Conservation (phyloP, 129 eudicot genomes). For the Lonicera japonica region DNA sequence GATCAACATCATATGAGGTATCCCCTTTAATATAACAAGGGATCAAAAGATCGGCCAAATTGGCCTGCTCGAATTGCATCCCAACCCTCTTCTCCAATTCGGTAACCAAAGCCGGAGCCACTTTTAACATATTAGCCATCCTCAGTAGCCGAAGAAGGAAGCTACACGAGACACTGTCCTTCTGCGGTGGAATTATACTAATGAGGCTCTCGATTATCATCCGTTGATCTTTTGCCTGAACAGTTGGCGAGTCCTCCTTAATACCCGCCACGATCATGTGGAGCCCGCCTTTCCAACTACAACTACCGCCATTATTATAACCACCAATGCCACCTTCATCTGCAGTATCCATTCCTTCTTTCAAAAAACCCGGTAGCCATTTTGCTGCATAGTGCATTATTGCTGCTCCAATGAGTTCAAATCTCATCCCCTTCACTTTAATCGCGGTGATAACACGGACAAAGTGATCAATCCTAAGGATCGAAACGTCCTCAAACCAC, state of each 20-base stretch:
- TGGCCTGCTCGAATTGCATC: slow-evolving; percentile 90
- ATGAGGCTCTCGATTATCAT: slow-evolving; percentile 79
- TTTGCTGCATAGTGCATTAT: slow-evolving; percentile 66
- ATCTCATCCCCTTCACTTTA: slow-evolving; percentile 80
- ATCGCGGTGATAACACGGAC: slow-evolving; percentile 84
- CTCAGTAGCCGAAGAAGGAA: slow-evolving; percentile 67
- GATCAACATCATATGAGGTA: slow-evolving; percentile 68
- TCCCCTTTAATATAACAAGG: slow-evolving; percentile 64
- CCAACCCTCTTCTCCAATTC: slow-evolving; percentile 91
- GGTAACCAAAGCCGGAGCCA: slow-evolving; percentile 80
- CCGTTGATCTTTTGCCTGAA: slow-evolving; percentile 59
- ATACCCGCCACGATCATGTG: slow-evolving; percentile 56
- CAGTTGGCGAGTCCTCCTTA: slow-evolving; percentile 35
- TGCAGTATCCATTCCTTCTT: slow-evolving; percentile 36
- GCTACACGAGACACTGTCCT: slow-evolving; percentile 77
- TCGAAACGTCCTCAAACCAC: slow-evolving; percentile 89
- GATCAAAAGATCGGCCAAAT: slow-evolving; percentile 74
- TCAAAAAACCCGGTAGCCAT: slow-evolving; percentile 63
- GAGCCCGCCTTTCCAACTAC: slow-evolving; percentile 70
- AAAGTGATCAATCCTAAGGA: slow-evolving; percentile 76
- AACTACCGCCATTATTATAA: slow-evolving; percentile 13
- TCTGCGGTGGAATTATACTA: slow-evolving; percentile 84
- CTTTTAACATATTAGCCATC: slow-evolving; percentile 65
- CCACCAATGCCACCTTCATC: slow-evolving; percentile 42
- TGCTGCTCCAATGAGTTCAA: slow-evolving; percentile 60